Evolutionary conservation across 495 filamentous ascomycete genomes (phyloP).

Genomic region (Rusavskia elegans): DNA sequence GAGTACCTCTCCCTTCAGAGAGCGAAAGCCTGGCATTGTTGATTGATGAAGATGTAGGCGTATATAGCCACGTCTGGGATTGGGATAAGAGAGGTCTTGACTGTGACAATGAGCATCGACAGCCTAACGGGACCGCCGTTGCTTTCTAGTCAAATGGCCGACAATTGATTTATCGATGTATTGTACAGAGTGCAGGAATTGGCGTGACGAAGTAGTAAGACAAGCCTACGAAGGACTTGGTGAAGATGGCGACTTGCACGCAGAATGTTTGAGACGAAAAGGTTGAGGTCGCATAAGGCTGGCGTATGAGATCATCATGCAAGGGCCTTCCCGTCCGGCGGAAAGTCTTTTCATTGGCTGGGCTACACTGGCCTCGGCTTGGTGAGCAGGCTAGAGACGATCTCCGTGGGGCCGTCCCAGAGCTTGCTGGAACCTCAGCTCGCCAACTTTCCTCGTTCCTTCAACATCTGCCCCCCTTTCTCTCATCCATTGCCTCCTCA

Average conservation of each 20-base stretch:
- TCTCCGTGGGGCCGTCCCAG: neutral
- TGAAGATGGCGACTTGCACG: no score
- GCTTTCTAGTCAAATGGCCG: neutral
- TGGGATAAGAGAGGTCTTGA: neutral
- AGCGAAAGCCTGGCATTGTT: slow-evolving; percentile 30
- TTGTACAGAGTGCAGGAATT: no score
- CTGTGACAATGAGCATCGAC: neutral
- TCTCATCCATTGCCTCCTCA: neutral
- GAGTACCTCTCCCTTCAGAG: slow-evolving; percentile 21
- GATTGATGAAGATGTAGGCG: slow-evolving; percentile 25
- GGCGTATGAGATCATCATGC: neutral
- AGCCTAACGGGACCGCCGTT: neutral
- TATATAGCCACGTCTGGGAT: slow-evolving; percentile 27
- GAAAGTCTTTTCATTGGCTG: neutral
- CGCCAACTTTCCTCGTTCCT: neutral
- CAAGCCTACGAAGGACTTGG: no score
- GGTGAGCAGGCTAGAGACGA: neutral
- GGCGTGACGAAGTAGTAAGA: no score
- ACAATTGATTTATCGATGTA: neutral
- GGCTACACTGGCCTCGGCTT: neutral
- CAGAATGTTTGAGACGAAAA: no score
- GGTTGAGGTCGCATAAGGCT: neutral
- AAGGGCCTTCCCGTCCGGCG: neutral
- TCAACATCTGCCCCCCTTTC: neutral
- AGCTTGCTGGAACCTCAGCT: slow-evolving; percentile 3